These are phyloP conservation scores for Lactarius psammicola DNA, from an alignment of 768 basidiomycete genomes.

Conservation along the genomic window DNA sequence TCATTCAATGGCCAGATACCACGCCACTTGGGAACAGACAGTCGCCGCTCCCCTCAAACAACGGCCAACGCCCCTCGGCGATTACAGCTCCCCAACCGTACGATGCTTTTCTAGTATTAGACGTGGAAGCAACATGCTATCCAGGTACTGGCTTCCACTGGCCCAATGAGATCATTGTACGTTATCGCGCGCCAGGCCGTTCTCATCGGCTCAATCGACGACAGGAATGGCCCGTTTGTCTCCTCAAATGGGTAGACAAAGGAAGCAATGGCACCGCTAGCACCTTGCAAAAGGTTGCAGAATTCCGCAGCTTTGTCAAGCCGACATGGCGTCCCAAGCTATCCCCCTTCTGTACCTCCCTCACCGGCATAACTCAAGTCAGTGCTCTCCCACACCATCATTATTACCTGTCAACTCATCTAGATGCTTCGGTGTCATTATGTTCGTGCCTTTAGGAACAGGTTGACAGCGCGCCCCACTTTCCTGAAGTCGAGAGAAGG, in stretches of 20 bases:
- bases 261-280: conserved; percentile 49
- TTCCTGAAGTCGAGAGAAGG: conserved; percentile 60
- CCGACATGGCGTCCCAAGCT: conserved; percentile 85
- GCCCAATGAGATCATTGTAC: conserved; percentile 94
- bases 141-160: conserved; percentile 69
- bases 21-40: background rate
- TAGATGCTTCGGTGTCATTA: background rate
- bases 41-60: conserved; percentile 9
- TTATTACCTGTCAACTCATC: background rate
- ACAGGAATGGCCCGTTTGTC: conserved; percentile 91
- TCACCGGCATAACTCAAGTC: conserved; percentile 95
- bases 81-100: conserved; percentile 46
- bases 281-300: conserved; percentile 66
- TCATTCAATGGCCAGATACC: conserved; percentile 11
- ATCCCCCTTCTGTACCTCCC: conserved; percentile 75
- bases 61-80: background rate
- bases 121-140: conserved; percentile 85
- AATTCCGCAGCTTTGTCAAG: conserved; percentile 84
- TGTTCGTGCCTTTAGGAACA: conserved; percentile 59
- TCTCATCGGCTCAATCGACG: conserved; percentile 16
- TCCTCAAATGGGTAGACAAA: conserved; percentile 79
- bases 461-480: conserved; percentile 76
- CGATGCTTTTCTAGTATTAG: conserved; percentile 83
- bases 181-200: conserved; percentile 34
- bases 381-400: conserved; percentile 33